These are phyloP conservation scores for Ichthyophthirius multifiliis DNA, from an alignment of 169 alveolate species.

Conservation along the genomic window DNA sequence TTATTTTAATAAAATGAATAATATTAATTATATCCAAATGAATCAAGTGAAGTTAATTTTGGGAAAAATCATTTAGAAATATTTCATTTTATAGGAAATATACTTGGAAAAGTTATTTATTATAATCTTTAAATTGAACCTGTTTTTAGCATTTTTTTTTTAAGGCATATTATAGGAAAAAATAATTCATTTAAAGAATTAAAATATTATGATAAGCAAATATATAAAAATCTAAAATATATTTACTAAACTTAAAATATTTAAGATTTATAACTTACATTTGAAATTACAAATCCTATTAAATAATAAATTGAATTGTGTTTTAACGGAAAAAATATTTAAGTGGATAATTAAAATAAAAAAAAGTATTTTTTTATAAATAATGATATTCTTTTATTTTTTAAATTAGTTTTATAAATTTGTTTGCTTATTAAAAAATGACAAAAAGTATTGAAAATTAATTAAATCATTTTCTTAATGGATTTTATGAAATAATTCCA, in stretches of 20 bases:
- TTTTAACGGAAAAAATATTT: constrained; percentile 23
- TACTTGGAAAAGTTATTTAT: constrained; percentile 68
- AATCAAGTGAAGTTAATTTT: constrained; percentile 16
- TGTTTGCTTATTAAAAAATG: constrained; percentile 64
- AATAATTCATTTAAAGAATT: constrained; percentile 48
- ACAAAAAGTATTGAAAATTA: constrained; percentile 57
- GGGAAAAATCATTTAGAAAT: constrained; percentile 16
- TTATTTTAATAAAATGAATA: constrained; percentile 39
- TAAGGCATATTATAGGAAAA: constrained; percentile 56
- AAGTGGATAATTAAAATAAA: constrained; percentile 41
- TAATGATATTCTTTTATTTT: no score
- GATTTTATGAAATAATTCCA: constrained; percentile 48
- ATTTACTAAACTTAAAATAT: constrained; percentile 41
- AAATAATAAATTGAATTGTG: constrained; percentile 5
- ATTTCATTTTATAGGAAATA: constrained; percentile 18
- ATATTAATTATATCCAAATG: constrained; percentile 56
- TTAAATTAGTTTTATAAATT: constrained; percentile 64
- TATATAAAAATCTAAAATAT: constrained; percentile 49
- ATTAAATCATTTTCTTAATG: constrained; percentile 60
- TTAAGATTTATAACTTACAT: constrained; percentile 51
- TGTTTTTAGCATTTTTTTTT: constrained; percentile 58
- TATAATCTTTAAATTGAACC: constrained; percentile 59
- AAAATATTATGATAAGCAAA: constrained; percentile 50
- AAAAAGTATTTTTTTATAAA: no score
- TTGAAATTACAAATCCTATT: constrained; percentile 33